Evolutionary conservation across 1,284 basidiomycete genomes (phyloP), one percentile per base, ranked within the genome.

Genomic region (Ustilago vetiveriae): DNA sequence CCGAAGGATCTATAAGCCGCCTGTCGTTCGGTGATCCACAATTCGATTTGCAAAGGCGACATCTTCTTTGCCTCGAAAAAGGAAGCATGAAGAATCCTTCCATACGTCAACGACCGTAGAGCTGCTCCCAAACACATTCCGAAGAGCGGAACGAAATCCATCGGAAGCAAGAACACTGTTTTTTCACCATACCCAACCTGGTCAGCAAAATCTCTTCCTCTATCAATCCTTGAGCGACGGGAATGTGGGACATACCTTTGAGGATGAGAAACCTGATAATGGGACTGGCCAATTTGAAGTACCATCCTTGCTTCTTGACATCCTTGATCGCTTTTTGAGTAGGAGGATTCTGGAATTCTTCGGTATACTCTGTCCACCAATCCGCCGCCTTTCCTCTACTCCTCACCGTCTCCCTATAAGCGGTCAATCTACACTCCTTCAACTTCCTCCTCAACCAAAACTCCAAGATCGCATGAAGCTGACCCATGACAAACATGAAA

Each of bases 361-460:
- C 80, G 14, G 52, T 54, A 38, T 81, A 82, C 35, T 76, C 74
- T 32, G 69, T 73, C 80, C 80, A 82, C 70, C 76, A 82, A 22
- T 76, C 72, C 2, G 72, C 55, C 0, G 58, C 41, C 45, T 82
- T 81, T 9, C 80, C 80, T 10, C 80, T 57, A 16, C 68, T 73
- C 4, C 32, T 58, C 14, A 81, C 79, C 3, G 80, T 80, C 16
- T 69, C 65, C 0, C 49, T 30, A 42, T 82, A 82, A 1, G 80
- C 80, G 13, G 68, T 71, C 16, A 56, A 64, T 2, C 80, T 51
- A 41, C 64, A 78, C 27, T 62, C 52, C 3, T 57, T 26, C 26
- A 82, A 54, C 45, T 75, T 74, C 13, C 68, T 24, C 3, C 75
- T 44, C 6, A 82, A 45, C 72, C 69, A 78, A 35, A 80, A 74